phyloP scores from a whole-genome alignment of 768 basidiomycete species.

The Phlebiopsis gigantea region DNA sequence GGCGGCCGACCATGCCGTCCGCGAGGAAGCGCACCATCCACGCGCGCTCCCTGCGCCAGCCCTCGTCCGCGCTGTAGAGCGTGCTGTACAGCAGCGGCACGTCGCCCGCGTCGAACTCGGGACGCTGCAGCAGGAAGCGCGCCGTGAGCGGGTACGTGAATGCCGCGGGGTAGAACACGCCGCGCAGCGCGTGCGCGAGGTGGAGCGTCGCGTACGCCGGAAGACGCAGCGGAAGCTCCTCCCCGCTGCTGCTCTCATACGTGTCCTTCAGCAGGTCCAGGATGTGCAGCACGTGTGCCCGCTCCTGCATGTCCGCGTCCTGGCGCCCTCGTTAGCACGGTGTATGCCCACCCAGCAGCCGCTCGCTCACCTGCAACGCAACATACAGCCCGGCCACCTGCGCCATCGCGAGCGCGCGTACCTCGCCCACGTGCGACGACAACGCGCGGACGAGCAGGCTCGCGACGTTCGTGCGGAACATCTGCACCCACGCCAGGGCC shows the following conservation, averaged over 20 bases:
- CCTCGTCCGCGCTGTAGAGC: conserved; percentile 74
- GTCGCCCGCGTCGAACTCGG: conserved; percentile 72
- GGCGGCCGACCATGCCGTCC: conserved; percentile 68
- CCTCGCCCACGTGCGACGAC: conserved; percentile 54
- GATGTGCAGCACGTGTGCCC: conserved; percentile 66
- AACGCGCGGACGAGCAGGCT: conserved; percentile 68
- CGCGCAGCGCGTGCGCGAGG: conserved; percentile 74
- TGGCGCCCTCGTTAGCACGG: conserved; percentile 11
- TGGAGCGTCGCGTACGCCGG: conserved; percentile 79
- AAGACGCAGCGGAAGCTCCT: conserved; percentile 43
- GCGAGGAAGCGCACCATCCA: conserved; percentile 86
- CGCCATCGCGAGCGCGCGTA: conserved; percentile 57
- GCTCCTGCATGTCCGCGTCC: conserved; percentile 71
- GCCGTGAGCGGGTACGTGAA: conserved; percentile 85
- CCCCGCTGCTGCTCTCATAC: conserved; percentile 32
- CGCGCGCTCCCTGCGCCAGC: conserved; percentile 79
- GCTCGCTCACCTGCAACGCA: conserved; percentile 55
- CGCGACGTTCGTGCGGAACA: conserved; percentile 77
- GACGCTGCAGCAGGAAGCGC: conserved; percentile 86
- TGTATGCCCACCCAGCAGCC: background rate
- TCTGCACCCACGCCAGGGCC: conserved; percentile 76
- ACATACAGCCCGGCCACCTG: conserved; percentile 60
- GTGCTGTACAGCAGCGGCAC: conserved; percentile 89
- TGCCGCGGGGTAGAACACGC: conserved; percentile 81
- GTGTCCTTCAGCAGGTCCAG: conserved; percentile 63